Conservation (phyloP, 192 early-diverging fungal species). For the Linnemannia exigua region DNA sequence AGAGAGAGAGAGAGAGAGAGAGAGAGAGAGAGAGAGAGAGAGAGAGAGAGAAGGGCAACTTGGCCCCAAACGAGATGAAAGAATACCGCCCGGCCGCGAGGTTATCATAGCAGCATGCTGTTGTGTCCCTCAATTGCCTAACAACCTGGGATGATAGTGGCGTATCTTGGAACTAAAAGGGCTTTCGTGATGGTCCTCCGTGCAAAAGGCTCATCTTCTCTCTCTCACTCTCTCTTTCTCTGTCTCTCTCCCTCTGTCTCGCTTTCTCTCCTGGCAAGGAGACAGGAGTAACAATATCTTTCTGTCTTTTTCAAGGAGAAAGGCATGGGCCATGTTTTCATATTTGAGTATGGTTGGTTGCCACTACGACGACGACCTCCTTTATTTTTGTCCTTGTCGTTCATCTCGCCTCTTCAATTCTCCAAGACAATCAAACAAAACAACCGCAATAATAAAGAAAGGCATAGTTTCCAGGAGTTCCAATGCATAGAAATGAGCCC, state of each 20-base stretch:
- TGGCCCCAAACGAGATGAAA: background rate
- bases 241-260: background rate
- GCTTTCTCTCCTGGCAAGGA: background rate
- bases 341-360: background rate
- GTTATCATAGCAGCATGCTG: background rate
- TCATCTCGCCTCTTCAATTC: background rate
- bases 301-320: conserved; percentile 1
- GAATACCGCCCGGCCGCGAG: background rate
- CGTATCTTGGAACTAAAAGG: background rate
- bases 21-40: background rate
- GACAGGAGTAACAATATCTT: background rate
- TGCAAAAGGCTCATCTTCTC: conserved; percentile 8
- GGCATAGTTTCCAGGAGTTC: conserved; percentile 8
- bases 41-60: background rate
- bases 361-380: background rate
- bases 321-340: background rate
- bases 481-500: background rate
- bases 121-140: background rate
- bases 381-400: conserved; percentile 2
- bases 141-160: conserved; percentile 5
- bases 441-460: background rate
- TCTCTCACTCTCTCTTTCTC: background rate
- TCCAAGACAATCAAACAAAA: background rate
- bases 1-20: too few species aligned
- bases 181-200: background rate